Conservation (phyloP, 2,329 filamentous ascomycete species). For the Colletotrichum sp. region DNA sequence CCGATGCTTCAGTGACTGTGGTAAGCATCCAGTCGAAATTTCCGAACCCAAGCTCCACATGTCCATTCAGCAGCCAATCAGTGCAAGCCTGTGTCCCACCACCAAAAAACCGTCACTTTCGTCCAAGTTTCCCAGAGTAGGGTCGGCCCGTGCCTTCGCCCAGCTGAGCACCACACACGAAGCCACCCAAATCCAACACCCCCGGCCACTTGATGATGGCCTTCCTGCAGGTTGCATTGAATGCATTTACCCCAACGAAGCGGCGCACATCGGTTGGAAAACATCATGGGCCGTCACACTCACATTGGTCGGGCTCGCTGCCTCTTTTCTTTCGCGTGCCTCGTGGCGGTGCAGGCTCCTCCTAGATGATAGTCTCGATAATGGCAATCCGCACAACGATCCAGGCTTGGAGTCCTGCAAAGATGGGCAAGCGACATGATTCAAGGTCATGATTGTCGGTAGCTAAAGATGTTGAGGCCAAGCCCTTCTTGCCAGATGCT, state of each 20-base stretch:
- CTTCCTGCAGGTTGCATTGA: not conserved
- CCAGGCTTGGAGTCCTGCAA: not conserved
- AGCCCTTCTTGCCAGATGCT: not conserved
- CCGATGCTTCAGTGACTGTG: not conserved
- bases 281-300: not conserved
- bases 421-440: not conserved
- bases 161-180: not conserved
- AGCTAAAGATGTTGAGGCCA: not conserved
- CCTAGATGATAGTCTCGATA: not conserved
- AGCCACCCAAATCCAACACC: not conserved
- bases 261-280: not conserved
- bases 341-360: no score
- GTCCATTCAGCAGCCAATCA: not conserved
- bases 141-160: not conserved
- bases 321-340: no score
- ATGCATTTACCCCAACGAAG: not conserved
- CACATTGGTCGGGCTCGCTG: not conserved
- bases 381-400: not conserved
- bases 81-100: not conserved
- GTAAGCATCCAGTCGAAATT: not conserved
- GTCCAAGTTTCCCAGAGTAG: not conserved
- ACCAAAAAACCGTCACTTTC: not conserved
- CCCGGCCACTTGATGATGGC: not conserved
- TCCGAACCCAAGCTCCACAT: not conserved
- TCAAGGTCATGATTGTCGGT: not conserved